phyloP scores from a whole-genome alignment of 2,329 filamentous ascomycete species.

The Sporothrix phasma region DNA sequence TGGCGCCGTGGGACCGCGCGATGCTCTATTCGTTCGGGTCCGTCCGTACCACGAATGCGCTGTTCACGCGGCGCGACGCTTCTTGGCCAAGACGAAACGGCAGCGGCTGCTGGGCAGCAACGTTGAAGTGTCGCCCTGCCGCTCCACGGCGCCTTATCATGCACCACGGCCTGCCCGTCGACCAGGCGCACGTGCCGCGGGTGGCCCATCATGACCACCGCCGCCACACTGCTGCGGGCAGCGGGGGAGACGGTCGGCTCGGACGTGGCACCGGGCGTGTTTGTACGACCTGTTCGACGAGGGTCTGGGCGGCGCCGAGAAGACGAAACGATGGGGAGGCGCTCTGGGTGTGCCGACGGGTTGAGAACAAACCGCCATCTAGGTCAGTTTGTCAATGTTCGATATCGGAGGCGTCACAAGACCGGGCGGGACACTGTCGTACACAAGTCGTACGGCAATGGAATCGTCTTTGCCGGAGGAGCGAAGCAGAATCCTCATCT shows the following conservation, averaged over 20 bases:
- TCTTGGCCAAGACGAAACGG: conserved; percentile 30
- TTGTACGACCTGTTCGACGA: conserved; percentile 34
- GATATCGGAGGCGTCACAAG: neutral
- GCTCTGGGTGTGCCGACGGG: neutral
- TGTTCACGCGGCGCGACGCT: conserved; percentile 30
- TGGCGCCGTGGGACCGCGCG: conserved; percentile 28
- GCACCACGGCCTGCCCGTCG: conserved; percentile 23
- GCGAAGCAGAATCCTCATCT: too few species aligned
- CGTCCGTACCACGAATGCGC: conserved; percentile 30
- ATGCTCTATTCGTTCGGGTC: conserved; percentile 31
- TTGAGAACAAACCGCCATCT: neutral
- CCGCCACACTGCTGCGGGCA: conserved; percentile 47
- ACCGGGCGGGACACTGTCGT: neutral
- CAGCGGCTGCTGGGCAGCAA: conserved; percentile 24
- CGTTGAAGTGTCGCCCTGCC: conserved; percentile 9
- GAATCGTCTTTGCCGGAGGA: neutral
- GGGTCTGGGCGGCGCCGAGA: conserved; percentile 32
- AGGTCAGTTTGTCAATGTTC: neutral
- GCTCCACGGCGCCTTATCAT: neutral
- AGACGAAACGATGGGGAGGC: neutral
- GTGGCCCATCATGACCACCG: conserved; percentile 51
- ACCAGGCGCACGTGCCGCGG: conserved; percentile 37
- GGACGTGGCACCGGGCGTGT: conserved; percentile 34
- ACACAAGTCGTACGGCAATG: neutral
- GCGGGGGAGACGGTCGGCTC: conserved; percentile 44